Base-by-base conservation (phyloP, 208 protist genomes). In the Leptomonas pyrrhocoris region DNA sequence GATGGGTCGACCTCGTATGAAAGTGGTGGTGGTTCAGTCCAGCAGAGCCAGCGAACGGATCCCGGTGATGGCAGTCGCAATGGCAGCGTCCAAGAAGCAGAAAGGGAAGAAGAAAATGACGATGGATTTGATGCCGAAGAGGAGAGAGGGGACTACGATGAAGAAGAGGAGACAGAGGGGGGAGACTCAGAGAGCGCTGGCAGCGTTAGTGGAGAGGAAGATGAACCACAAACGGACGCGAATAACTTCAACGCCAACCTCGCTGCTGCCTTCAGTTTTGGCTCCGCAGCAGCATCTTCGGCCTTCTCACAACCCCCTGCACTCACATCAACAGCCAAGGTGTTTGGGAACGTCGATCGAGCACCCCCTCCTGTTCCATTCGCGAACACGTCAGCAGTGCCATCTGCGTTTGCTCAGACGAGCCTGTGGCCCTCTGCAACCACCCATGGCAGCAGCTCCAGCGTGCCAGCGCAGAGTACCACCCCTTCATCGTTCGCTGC, bases 51-150 rank as follows among this genome's bases (percentile, higher is more conserved):
- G 38, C 38, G 13, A 6, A 38, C 6, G 28, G 4, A n/a, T 11
- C 21, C 19, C 19, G 38, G 16, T 21, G 51, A 19, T n/a, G 62
- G 34, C 31, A 18, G 15, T 48, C 27, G 27, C 21, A 16, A 53
- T 31, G 57, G 23, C 34, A 27, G 40, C 51, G 46, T 27, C 40
- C 66, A 73, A 9, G 76, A 65, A 43, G 70, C 68, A 25, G 43
- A 65, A 0, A 61, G 13, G 48, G 72, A 70, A 8, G 60, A 60
- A 30, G 64, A 57, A n/a, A 53, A 60, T 31, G 60, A 73, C 25
- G 66, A 74, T 21, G 30, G 50, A 1, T 18, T 38, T n/a, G 42
- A 49, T 2, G 55, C 49, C 6, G 55, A 66, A 12, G 57, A 65
- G 18, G 68, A 59, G 15, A 36, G 28, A 12, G 68, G 66, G 30